Conservation (phyloP, 179 eudicot species). For the Corrigiola litoralis region DNA sequence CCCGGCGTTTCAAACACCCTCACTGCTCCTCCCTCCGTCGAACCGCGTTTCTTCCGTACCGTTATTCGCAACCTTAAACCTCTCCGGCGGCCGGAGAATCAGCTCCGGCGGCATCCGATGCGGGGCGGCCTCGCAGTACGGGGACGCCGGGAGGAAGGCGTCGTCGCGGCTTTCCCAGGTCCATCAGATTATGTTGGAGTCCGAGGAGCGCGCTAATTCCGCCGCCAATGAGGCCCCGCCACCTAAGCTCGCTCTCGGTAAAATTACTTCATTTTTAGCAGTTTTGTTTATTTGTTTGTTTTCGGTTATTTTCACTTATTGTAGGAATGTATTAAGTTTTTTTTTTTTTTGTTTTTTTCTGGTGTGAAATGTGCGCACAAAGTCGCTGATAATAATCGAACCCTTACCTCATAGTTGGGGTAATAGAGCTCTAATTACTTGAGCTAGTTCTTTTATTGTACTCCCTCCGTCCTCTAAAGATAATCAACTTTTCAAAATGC, state of each 20-base stretch:
- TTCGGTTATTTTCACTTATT: neutral
- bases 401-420: too few relatives aligned
- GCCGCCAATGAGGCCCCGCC: slow-evolving; percentile 69
- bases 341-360: too few relatives aligned
- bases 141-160: slow-evolving; percentile 48
- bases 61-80: neutral
- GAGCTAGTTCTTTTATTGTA: too few relatives aligned
- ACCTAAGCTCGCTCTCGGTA: slow-evolving; percentile 63
- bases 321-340: too few relatives aligned
- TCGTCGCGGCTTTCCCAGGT: slow-evolving; percentile 71
- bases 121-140: slow-evolving; percentile 34
- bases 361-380: too few relatives aligned
- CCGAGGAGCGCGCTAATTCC: slow-evolving; percentile 60
- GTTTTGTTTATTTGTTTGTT: neutral
- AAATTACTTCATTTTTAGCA: too few relatives aligned
- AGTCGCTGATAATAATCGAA: too few relatives aligned
- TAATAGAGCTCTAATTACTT: too few relatives aligned
- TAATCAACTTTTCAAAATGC: too few relatives aligned
- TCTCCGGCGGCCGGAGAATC: slow-evolving; percentile 29
- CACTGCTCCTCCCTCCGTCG: too few relatives aligned
- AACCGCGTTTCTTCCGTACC: slow-evolving; percentile 5
- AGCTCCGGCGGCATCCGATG: slow-evolving; percentile 38
- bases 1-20: slow-evolving; percentile 22
- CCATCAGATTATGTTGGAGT: slow-evolving; percentile 54
- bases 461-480: too few relatives aligned